Evolutionary conservation across 139 green algal genomes (phyloP).

Genomic region (Picochlorum sp.): DNA sequence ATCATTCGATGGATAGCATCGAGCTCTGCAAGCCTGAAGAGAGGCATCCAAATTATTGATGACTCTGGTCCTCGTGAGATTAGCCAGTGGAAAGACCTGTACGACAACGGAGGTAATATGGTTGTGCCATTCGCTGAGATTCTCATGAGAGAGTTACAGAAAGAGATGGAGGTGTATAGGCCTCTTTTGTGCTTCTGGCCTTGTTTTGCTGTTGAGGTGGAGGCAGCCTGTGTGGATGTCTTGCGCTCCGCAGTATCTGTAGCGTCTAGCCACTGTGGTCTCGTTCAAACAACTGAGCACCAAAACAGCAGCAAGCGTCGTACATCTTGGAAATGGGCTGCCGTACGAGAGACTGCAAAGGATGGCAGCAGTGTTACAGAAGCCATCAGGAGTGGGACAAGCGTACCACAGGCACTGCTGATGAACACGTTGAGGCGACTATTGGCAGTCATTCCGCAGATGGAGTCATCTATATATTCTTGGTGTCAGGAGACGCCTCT

Average conservation of each 20-base stretch:
- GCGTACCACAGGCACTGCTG: slow-evolving; percentile 39
- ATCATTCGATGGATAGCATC: slow-evolving; percentile 37
- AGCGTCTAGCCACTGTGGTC: slow-evolving; percentile 46
- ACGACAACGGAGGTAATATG: slow-evolving; percentile 11
- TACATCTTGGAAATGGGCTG: slow-evolving; percentile 18
- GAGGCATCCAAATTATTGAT: slow-evolving; percentile 21
- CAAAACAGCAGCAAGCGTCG: not conserved
- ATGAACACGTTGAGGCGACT: slow-evolving; percentile 46
- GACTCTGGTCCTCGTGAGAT: slow-evolving; percentile 18
- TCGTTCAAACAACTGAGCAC: slow-evolving; percentile 28
- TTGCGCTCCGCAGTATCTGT: slow-evolving; percentile 35
- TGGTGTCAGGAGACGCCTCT: slow-evolving; percentile 28
- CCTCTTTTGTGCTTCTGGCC: slow-evolving; percentile 50
- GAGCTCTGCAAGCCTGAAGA: slow-evolving; percentile 15
- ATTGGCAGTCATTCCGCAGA: slow-evolving; percentile 37
- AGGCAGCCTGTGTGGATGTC: slow-evolving; percentile 31
- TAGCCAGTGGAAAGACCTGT: slow-evolving; percentile 18
- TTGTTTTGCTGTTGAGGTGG: slow-evolving; percentile 28
- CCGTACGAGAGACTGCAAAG: not conserved
- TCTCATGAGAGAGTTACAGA: slow-evolving; percentile 35
- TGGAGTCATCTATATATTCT: slow-evolving; percentile 30
- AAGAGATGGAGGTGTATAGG: slow-evolving; percentile 42
- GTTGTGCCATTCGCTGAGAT: slow-evolving; percentile 42
- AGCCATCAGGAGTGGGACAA: slow-evolving; percentile 17
- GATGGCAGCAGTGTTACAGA: not conserved